phyloP scores from a whole-genome alignment of 2,329 filamentous ascomycete genomes.

The Pseudogymnoascus verrucosus region DNA sequence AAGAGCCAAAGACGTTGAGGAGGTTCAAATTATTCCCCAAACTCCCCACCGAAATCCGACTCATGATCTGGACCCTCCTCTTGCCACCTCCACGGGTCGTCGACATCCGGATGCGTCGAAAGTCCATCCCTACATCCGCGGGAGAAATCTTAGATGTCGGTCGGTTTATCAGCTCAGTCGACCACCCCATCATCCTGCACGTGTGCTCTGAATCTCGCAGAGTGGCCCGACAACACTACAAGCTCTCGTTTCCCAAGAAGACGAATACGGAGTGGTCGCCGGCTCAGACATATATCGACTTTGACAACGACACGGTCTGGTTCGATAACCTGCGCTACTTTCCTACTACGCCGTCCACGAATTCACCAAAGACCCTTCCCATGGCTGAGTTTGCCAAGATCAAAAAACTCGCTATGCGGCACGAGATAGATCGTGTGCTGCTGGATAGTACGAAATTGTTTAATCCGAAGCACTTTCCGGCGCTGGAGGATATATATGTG shows the following conservation, averaged over 20 bases:
- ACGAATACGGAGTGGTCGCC: not conserved
- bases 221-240: not conserved
- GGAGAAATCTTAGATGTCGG: not conserved
- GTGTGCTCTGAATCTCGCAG: not conserved
- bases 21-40: constrained; percentile 12
- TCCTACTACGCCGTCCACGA: too few relatives aligned
- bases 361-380: too few relatives aligned
- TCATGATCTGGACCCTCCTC: constrained; percentile 36
- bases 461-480: not conserved
- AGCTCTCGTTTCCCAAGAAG: not conserved
- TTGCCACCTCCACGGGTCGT: constrained; percentile 38
- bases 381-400: not conserved
- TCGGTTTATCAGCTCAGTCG: not conserved
- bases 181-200: not conserved
- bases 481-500: not conserved
- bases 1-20: not conserved
- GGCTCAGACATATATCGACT: not conserved
- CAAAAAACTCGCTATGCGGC: not conserved
- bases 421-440: not conserved
- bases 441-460: not conserved
- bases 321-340: not conserved
- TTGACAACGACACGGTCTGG: not conserved
- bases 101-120: not conserved
- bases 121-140: not conserved
- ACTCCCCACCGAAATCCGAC: constrained; percentile 17